Percentiles rank a stretch among this genome's conserved stretches.
Conservation (phyloP, 2,329 filamentous ascomycete species). For the Sporothrix sp. region DNA sequence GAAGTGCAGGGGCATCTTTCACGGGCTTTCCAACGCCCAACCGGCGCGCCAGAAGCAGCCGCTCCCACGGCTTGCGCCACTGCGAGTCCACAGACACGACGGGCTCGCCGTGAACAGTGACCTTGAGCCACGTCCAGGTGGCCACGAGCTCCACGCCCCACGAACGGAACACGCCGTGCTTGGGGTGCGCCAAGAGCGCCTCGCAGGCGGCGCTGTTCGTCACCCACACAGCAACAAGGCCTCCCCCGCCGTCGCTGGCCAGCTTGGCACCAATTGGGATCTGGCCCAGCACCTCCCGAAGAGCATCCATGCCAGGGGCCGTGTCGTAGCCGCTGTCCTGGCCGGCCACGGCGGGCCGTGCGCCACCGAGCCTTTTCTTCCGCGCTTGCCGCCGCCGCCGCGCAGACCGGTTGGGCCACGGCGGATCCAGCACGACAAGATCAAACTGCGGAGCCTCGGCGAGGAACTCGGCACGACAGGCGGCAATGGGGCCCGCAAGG, state of each 20-base stretch:
- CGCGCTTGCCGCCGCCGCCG: conserved; percentile 31
- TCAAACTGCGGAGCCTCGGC: conserved; percentile 44
- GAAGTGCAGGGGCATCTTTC: too few relatives aligned
- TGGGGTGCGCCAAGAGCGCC: conserved; percentile 41
- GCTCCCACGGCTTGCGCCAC: conserved; percentile 71
- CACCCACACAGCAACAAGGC: conserved; percentile 67
- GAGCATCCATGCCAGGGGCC: conserved; percentile 35
- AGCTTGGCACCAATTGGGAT: conserved; percentile 50
- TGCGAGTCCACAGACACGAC: conserved; percentile 48
- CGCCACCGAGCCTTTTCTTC: conserved; percentile 28
- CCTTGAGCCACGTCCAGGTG: conserved; percentile 75
- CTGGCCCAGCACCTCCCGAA: conserved; percentile 39
- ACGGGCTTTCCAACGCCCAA: too few relatives aligned
- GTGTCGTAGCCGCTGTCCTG: conserved; percentile 29
- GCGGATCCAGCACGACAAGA: conserved; percentile 64
- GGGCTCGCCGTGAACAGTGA: conserved; percentile 54
- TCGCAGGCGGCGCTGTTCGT: conserved; percentile 59
- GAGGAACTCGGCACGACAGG: conserved; percentile 32
- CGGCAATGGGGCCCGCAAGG: conserved; percentile 40
- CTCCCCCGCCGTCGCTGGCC: conserved; percentile 34
- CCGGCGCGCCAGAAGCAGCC: conserved; percentile 52
- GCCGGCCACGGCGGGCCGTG: neutral
- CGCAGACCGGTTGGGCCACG: conserved; percentile 72
- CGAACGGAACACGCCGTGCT: conserved; percentile 47
- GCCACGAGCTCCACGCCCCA: conserved; percentile 58